Percentiles rank a stretch among this genome's conserved stretches.
Conservation (phyloP, 2,329 filamentous ascomycete species). For the Ceratocystis colombiana region DNA sequence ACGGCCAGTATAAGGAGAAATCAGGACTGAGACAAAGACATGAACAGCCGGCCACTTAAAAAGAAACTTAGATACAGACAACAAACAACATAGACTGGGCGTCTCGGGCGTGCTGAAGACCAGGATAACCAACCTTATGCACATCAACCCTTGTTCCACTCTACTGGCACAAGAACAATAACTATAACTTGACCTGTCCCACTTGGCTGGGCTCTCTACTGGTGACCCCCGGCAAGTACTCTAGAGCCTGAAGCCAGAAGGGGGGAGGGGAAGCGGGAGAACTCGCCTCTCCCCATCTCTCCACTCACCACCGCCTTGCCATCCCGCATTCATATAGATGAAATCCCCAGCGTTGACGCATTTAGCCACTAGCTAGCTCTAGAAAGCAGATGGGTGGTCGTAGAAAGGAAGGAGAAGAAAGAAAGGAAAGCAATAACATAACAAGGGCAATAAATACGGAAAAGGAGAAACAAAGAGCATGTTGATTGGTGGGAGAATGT, state of each 20-base stretch:
- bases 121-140: no score
- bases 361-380: slow-evolving; percentile 8
- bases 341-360: background rate
- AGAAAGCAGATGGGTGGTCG: slow-evolving; percentile 4
- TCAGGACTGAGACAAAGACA: no score
- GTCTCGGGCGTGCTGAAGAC: no score
- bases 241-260: background rate
- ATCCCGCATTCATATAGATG: background rate
- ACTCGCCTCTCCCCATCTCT: background rate
- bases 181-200: background rate
- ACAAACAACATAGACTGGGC: no score
- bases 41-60: no score
- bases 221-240: background rate
- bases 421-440: background rate
- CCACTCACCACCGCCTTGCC: no score
- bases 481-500: background rate
- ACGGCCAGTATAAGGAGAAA: no score
- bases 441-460: background rate
- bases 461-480: background rate
- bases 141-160: no score
- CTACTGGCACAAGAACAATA: no score
- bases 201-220: background rate
- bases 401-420: background rate
- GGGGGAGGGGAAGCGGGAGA: no score
- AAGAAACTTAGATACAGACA: no score